Evolutionary conservation across 139 green algal genomes (phyloP).

Genomic region (Yamagishiella unicocca): DNA sequence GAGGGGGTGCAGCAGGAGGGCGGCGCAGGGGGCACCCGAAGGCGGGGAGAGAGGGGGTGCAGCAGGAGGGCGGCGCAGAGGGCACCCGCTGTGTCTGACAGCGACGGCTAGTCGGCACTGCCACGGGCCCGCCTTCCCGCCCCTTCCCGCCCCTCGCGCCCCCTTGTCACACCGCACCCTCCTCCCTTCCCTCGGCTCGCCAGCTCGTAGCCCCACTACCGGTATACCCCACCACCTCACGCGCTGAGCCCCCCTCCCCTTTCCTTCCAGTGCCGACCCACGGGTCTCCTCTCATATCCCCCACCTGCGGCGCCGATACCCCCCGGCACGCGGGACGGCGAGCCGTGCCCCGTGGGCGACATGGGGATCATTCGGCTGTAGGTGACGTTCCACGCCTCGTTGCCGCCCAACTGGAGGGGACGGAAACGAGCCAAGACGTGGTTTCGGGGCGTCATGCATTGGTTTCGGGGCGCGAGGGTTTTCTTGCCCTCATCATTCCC

Average conservation of each 20-base stretch:
- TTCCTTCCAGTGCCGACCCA: background rate
- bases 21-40: background rate
- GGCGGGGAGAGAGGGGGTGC: background rate
- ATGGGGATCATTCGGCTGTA: slow-evolving; percentile 38
- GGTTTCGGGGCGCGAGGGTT: background rate
- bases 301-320: background rate
- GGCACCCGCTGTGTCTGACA: too few relatives aligned
- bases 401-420: background rate
- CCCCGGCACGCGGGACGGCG: background rate
- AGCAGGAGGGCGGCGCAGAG: background rate
- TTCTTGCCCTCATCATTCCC: background rate
- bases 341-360: background rate
- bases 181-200: too few relatives aligned
- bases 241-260: background rate
- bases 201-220: background rate
- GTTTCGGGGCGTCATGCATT: background rate
- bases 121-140: too few relatives aligned
- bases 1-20: background rate
- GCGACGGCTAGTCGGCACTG: too few relatives aligned
- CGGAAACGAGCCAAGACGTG: background rate
- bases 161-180: too few relatives aligned
- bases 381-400: slow-evolving; percentile 42
- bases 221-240: background rate
- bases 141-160: too few relatives aligned
- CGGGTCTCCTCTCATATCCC: background rate